Evolutionary conservation across 768 basidiomycete genomes (phyloP), one percentile per base, ranked within the genome.

Genomic region (Mrakia frigida): DNA sequence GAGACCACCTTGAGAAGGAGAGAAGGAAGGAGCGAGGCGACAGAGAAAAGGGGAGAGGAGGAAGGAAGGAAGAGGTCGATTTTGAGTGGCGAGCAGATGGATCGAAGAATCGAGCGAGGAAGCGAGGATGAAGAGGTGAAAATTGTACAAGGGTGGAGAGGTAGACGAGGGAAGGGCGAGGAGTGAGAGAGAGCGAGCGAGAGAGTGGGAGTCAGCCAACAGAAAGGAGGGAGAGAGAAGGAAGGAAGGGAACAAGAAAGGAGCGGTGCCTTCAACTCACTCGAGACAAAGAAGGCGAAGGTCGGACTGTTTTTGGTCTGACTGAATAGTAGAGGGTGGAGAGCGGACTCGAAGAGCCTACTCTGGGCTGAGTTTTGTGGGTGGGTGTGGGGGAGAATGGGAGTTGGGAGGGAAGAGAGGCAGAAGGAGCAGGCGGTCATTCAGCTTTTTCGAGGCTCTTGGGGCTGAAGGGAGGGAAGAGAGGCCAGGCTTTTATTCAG

Each of bases 1-100:
- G 69, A 41, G 75, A 76, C 75, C 75, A 76, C 75, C 75, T n/a
- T 76, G n/a, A n/a, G 46, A 14, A 50, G 70, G 25, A 50, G 53
- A 41, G 10, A 28, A n/a, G 39, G 53, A 39, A 28, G 33, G 0
- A n/a, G n/a, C n/a, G n/a, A n/a, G n/a, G n/a, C n/a, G n/a, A n/a
- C n/a, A 9, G 46, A 25, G 9, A 23, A n/a, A 33, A 43, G 25
- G 28, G 3, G 43, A 28, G 35, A 6, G 11, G 39, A 39, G 39
- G 39, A 31, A 18, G 69, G 69, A 31, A 31, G 37, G 59, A 10
- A 39, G n/a, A 18, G 39, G 39, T 41, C 39, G 39, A 6, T 41
- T 41, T 41, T 41, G 39, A 41, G n/a, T n/a, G 46, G 46, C n/a
- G 46, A 21, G 46, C 46, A 18, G 13, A 50, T 2, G 46, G 6